phyloP scores from a whole-genome alignment of 2,329 filamentous ascomycete genomes.

The Venturia pyrina region DNA sequence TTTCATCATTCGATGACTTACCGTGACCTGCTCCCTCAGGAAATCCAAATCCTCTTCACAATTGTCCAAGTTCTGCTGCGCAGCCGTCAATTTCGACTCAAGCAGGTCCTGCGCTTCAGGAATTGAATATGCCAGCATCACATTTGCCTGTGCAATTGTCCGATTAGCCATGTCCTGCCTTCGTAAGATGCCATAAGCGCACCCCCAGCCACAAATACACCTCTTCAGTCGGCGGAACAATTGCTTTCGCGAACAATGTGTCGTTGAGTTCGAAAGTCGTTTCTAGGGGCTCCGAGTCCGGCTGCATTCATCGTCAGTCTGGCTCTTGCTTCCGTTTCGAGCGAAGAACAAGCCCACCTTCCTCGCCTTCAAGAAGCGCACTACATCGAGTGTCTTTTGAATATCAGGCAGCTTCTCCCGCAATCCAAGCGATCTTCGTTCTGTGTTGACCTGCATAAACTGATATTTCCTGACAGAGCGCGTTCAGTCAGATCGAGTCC shows the following conservation, averaged over 20 bases:
- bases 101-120: slow-evolving; percentile 76
- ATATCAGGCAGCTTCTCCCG: slow-evolving; percentile 97
- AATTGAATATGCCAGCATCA: slow-evolving; percentile 93
- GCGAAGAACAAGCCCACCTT: slow-evolving; percentile 44
- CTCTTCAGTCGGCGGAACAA: slow-evolving; percentile 72
- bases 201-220: slow-evolving; percentile 97
- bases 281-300: slow-evolving; percentile 59
- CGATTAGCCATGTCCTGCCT: neutral
- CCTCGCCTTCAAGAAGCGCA: slow-evolving; percentile 69
- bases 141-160: slow-evolving; percentile 58
- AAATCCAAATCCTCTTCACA: slow-evolving; percentile 97
- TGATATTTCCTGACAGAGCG: slow-evolving; percentile 66
- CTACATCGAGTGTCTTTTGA: slow-evolving; percentile 86
- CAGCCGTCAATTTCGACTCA: slow-evolving; percentile 64
- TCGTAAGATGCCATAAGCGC: slow-evolving; percentile 24
- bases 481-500: neutral
- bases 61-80: slow-evolving; percentile 69
- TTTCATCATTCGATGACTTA: slow-evolving; percentile 33
- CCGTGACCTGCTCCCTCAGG: slow-evolving; percentile 89
- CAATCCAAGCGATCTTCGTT: slow-evolving; percentile 68
- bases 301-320: slow-evolving; percentile 19
- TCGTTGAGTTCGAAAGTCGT: slow-evolving; percentile 96
- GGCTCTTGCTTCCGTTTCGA: slow-evolving; percentile 21
- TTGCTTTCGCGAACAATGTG: slow-evolving; percentile 83
- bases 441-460: slow-evolving; percentile 95